A percentile compares a stretch with the other conserved stretches of the same genome.
phyloP scores from a whole-genome alignment of 495 filamentous ascomycete genomes.

The Aspergillus taichungensis region DNA sequence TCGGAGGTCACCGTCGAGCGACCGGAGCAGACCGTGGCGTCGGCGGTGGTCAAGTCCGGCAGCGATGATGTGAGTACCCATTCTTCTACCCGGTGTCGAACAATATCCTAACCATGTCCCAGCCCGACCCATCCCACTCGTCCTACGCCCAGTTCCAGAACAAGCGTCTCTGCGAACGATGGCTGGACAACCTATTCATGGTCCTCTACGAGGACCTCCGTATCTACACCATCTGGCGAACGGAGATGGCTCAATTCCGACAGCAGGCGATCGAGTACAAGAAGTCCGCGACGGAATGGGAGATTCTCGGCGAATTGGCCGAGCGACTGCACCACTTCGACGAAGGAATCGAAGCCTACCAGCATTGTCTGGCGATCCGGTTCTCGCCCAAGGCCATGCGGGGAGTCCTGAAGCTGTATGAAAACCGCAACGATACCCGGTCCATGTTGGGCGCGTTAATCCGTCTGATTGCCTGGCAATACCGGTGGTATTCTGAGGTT shows the following conservation, averaged over 20 bases:
- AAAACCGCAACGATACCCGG: slow-evolving; percentile 61
- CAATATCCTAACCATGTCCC: slow-evolving; percentile 6
- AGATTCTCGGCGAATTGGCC: slow-evolving; percentile 89
- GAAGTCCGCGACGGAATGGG: slow-evolving; percentile 95
- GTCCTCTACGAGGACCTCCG: slow-evolving; percentile 95
- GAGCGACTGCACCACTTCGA: slow-evolving; percentile 83
- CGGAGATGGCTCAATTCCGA: slow-evolving; percentile 87
- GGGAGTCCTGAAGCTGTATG: slow-evolving; percentile 71
- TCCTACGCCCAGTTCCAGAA: slow-evolving; percentile 72
- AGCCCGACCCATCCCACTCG: slow-evolving; percentile 40
- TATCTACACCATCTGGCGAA: slow-evolving; percentile 98
- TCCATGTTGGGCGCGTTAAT: slow-evolving; percentile 75
- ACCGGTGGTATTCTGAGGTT: slow-evolving; percentile 96
- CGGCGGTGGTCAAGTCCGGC: slow-evolving; percentile 72
- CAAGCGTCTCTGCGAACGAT: slow-evolving; percentile 93
- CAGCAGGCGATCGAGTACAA: slow-evolving; percentile 87
- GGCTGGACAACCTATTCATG: slow-evolving; percentile 99
- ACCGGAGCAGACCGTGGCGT: slow-evolving; percentile 72
- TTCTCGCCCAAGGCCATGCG: slow-evolving; percentile 88
- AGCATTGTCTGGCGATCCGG: slow-evolving; percentile 66
- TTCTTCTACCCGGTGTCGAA: not conserved
- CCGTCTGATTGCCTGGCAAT: slow-evolving; percentile 90
- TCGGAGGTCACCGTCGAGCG: slow-evolving; percentile 54
- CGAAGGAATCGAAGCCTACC: slow-evolving; percentile 87
- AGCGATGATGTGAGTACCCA: slow-evolving; percentile 59